phyloP scores from a whole-genome alignment of 345 rosid species.

The Capsella bursapastoris region DNA sequence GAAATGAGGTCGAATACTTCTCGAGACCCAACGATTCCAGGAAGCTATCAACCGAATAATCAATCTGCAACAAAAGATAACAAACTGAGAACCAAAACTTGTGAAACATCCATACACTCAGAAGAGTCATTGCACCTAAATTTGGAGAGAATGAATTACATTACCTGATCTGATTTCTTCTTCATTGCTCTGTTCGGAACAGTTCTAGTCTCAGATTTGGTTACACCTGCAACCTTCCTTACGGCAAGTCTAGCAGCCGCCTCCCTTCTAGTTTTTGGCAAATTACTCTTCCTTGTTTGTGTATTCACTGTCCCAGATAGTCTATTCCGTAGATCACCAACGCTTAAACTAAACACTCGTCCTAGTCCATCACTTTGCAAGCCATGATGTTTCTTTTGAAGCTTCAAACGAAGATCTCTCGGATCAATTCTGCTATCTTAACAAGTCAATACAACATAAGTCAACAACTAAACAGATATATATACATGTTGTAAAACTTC shows the following conservation, averaged over 20 bases:
- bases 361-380: conserved; percentile 49
- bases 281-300: conserved; percentile 50
- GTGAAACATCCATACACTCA: background rate
- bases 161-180: conserved; percentile 64
- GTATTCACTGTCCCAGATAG: conserved; percentile 66
- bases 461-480: conserved; percentile 51
- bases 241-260: conserved; percentile 54
- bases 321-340: conserved; percentile 75
- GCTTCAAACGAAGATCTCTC: conserved; percentile 84
- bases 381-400: conserved; percentile 62
- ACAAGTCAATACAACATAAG: conserved; percentile 53
- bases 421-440: conserved; percentile 65
- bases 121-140: background rate
- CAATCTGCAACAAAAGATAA: conserved; percentile 53
- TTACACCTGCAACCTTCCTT: conserved; percentile 57
- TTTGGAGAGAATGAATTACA: conserved; percentile 24
- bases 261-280: conserved; percentile 48
- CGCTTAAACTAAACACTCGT: conserved; percentile 52
- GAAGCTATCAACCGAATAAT: conserved; percentile 65
- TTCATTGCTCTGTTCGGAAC: conserved; percentile 45
- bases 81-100: background rate
- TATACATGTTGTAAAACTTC: conserved; percentile 33
- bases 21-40: conserved; percentile 82
- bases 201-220: conserved; percentile 56
- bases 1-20: conserved; percentile 79